Base-by-base conservation (phyloP, 2,329 filamentous ascomycete genomes). In the Fusarium nygamai region DNA sequence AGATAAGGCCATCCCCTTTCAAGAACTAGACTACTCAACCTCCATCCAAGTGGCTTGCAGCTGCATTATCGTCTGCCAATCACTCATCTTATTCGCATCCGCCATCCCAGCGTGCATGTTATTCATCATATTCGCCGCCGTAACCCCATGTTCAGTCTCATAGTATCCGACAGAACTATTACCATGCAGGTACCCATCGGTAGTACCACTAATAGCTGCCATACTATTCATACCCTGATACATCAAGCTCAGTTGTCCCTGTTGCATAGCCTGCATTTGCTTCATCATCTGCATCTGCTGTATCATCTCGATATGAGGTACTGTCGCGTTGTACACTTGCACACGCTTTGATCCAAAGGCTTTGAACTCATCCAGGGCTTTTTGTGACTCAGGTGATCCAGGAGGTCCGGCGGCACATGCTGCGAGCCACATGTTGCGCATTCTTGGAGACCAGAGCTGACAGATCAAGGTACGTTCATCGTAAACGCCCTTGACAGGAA, bases 401-500 rank as follows among this genome's bases (percentile, higher is more conserved):
- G 78, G 74, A 1, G 61, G 54, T 3, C 81, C 80, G 2, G 78
- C 78, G 1, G 65, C 71, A 58, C 81, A 83, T 1, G 61, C 77
- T 16, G 75, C 70, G 5, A 76, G 70, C 77, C 80, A 84, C 72
- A 82, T 78, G 2, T 56, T 73, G n/a, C 83, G 82, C 82, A 84
- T 84, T 10, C 83, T 80, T 2, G 80, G 79, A 6, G 82, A 83
- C 80, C 82, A 84, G 11, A 84, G 75, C 39, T 81, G 80, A 54
- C 83, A 84, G 44, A 82, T 81, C 11, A 79, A 70, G 4, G 72
- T 47, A 0, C 76, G 73, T 19, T 79, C 70, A 17, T 82, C 76
- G 10, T 72, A 67, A 2, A 63, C 67, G 2, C 57, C 75, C 20
- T 80, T 79, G 46, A 83, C 67, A 0, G 78, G 74, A 27, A 83